Conservation (phyloP, 2,329 filamentous ascomycete genomes). For the Mycosphaerella sp. region DNA sequence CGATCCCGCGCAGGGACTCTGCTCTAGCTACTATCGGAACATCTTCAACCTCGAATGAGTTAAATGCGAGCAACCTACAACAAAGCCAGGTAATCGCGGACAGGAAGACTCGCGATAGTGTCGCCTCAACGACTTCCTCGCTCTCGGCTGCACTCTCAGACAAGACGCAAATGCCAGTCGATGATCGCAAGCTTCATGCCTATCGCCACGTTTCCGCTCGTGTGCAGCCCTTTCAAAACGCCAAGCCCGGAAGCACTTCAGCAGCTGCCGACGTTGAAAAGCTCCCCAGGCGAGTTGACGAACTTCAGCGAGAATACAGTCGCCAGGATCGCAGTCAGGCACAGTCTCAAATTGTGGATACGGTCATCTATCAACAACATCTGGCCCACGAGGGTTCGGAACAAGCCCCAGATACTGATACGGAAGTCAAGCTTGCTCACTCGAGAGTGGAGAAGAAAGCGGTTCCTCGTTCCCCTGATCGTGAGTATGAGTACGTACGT, state of each 20-base stretch:
- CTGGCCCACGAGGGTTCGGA: neutral
- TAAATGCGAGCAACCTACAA: neutral
- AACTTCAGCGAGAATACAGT: neutral
- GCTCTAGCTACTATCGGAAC: neutral
- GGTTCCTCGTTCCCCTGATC: neutral
- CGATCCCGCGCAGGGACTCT: constrained; percentile 8
- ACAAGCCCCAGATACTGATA: neutral
- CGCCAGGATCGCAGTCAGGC: neutral
- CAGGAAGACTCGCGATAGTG: neutral
- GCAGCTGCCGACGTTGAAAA: neutral
- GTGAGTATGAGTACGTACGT: constrained; percentile 16
- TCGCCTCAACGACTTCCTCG: neutral
- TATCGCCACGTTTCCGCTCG: neutral
- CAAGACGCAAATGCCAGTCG: constrained; percentile 6
- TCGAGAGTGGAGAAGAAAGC: neutral
- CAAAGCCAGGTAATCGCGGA: neutral
- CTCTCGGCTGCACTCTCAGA: constrained; percentile 7
- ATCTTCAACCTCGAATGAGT: neutral
- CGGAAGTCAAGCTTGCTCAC: neutral
- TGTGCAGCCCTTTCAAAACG: neutral
- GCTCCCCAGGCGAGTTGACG: neutral
- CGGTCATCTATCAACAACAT: neutral
- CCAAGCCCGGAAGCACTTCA: neutral
- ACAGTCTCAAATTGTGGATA: neutral
- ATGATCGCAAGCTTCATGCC: neutral